Evolutionary conservation across 2,329 filamentous ascomycete genomes (phyloP), one percentile per base, ranked within the genome.

Genomic region (Aspergillus cejpii): DNA sequence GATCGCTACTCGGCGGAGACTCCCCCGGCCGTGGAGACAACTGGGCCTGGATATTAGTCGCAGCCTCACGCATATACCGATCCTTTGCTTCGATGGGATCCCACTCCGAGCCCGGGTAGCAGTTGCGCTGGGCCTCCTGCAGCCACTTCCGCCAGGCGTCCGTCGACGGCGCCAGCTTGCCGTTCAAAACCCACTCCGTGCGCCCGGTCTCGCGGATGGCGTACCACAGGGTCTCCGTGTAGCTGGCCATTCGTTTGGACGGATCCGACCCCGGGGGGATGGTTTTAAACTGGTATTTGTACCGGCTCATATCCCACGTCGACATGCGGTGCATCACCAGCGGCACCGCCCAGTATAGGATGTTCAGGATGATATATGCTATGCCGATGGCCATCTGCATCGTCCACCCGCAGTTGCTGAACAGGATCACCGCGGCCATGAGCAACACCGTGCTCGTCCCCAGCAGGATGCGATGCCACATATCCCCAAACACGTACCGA

Each of bases 391-490:
- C 74, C 7, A 77, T 72, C 60, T 84, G 79, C 48, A 76, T 75
- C 36, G 72, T 70, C 71, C 78, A 81, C n/a, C 72, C 72, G 60
- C 78, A 80, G 57, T 83, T 83, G 1, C 79, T 79, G 26, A 84
- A 62, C 11, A 81, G 63, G 10, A 83, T 76, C 8, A 83, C 77
- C 1, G 75, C 73, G 3, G 77, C 57, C 80, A 83, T 83, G 36
- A 83, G 71, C 20, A 82, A 52, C 6, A 79, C 71, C 6, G 80
- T 83, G 26, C 76, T 79, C 1, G 75, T 33, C 0, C 73, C 78
- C 64, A 83, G 80, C 6, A 81, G 70, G 0, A 69, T 58, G 15
- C 75, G 72, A 57, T 81, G 79, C 1, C 55, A 53, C n/a, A 57
- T 64, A 21, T 62, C 68, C 3, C 63, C 62, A 33, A 81, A 72